Evolutionary conservation across 768 basidiomycete genomes (phyloP).

Genomic region (Mycena maculata): DNA sequence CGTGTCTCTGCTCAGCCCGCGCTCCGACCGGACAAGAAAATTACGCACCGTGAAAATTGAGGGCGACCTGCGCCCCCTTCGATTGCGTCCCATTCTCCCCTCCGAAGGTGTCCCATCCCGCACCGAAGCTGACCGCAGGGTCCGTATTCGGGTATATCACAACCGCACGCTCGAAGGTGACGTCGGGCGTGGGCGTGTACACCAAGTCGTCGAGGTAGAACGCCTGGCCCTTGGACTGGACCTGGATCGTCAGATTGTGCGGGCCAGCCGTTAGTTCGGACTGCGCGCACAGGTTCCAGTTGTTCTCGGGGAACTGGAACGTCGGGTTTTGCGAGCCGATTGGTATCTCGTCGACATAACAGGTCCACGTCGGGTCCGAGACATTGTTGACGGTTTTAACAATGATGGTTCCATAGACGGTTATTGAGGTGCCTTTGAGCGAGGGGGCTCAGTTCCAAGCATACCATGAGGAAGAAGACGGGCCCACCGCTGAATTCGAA

Average conservation of each 20-base stretch:
- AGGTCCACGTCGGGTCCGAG: slow-evolving; percentile 46
- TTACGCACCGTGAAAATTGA: slow-evolving; percentile 42
- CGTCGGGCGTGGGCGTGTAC: slow-evolving; percentile 35
- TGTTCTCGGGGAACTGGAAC: slow-evolving; percentile 43
- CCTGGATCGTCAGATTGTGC: slow-evolving; percentile 45
- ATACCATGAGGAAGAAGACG: not conserved
- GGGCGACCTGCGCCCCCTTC: slow-evolving; percentile 29
- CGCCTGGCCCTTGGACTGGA: slow-evolving; percentile 38
- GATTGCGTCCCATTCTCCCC: slow-evolving; percentile 32
- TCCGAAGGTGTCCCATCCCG: slow-evolving; percentile 35
- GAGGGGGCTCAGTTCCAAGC: not conserved
- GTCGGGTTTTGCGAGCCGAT: slow-evolving; percentile 34
- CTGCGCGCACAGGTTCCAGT: slow-evolving; percentile 45
- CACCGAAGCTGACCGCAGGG: slow-evolving; percentile 33
- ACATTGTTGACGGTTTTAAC: slow-evolving; percentile 24
- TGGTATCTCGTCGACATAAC: slow-evolving; percentile 44
- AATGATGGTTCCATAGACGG: slow-evolving; percentile 39
- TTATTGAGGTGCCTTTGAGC: slow-evolving; percentile 39
- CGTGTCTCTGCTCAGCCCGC: not conserved
- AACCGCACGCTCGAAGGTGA: slow-evolving; percentile 5
- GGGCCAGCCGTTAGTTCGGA: slow-evolving; percentile 34
- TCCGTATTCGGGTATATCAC: slow-evolving; percentile 29
- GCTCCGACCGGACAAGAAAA: too few species aligned
- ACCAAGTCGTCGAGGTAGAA: slow-evolving; percentile 47
- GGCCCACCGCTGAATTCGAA: slow-evolving; percentile 19